phyloP scores from a whole-genome alignment of 176 grass and related monocot genomes.

The Microstegium vimineum region DNA sequence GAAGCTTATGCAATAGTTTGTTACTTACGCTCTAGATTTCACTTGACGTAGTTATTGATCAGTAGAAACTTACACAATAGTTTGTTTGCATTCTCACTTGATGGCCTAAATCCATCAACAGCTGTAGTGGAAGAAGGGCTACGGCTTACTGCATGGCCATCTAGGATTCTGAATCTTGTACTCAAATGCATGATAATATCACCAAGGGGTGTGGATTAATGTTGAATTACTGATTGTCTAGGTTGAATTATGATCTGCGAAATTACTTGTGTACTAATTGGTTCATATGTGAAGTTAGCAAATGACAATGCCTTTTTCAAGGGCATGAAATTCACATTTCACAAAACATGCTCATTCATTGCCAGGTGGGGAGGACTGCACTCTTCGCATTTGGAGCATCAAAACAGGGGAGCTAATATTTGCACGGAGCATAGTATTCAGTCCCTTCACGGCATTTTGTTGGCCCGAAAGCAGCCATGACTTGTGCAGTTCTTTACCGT shows the following conservation, averaged over 20 bases:
- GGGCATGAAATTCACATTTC: slow-evolving; percentile 6
- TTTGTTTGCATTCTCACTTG: not conserved
- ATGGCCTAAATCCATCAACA: not conserved
- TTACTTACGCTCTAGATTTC: not conserved
- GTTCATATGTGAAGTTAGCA: not conserved
- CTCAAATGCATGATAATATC: slow-evolving; percentile 1
- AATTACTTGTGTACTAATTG: not conserved
- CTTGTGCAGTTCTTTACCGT: slow-evolving; percentile 18
- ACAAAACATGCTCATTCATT: slow-evolving; percentile 13
- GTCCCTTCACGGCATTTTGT: slow-evolving; percentile 45
- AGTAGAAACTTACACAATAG: not conserved
- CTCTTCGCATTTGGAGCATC: slow-evolving; percentile 78
- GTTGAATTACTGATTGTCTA: slow-evolving; percentile 10
- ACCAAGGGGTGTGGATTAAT: not conserved
- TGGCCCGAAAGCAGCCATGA: slow-evolving; percentile 50
- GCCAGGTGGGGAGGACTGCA: slow-evolving; percentile 74
- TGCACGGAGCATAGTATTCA: slow-evolving; percentile 34
- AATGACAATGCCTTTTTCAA: not conserved
- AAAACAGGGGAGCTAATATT: slow-evolving; percentile 82
- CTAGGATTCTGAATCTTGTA: not conserved
- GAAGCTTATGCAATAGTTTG: not conserved
- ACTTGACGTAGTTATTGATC: not conserved
- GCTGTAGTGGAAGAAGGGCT: not conserved
- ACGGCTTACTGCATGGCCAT: not conserved
- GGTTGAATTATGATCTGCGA: not conserved